These are phyloP conservation scores for Jaltomata sinuosa DNA, from an alignment of 257 asterid genomes.

Conservation along the genomic window DNA sequence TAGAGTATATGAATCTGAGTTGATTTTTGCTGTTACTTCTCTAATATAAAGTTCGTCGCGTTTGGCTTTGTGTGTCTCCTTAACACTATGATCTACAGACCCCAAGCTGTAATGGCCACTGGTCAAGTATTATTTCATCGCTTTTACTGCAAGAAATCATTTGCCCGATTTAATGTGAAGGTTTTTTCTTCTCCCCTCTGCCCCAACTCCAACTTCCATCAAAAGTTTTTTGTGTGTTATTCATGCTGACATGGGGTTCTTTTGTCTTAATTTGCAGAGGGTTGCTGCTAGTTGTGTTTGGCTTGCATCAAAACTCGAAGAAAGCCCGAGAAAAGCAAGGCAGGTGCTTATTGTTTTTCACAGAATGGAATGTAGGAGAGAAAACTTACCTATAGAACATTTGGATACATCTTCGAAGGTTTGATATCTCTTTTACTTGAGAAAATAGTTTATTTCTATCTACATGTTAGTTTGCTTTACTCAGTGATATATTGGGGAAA, in stretches of 20 bases:
- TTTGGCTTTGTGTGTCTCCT: constrained; percentile 26
- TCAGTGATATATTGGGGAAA: not conserved
- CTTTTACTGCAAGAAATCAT: constrained; percentile 89
- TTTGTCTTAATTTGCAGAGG: constrained; percentile 37
- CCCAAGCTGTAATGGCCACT: constrained; percentile 98
- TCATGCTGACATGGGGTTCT: constrained; percentile 5
- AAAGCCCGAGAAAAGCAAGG: constrained; percentile 84
- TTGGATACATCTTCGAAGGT: constrained; percentile 78
- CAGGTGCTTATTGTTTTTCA: constrained; percentile 81
- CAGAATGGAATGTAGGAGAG: constrained; percentile 97
- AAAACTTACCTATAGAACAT: constrained; percentile 70
- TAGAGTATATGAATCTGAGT: not conserved
- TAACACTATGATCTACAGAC: constrained; percentile 45
- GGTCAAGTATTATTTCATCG: constrained; percentile 95
- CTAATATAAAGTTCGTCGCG: not conserved
- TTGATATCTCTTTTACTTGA: constrained; percentile 1
- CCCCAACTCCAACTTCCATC: not conserved
- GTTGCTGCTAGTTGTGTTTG: constrained; percentile 98
- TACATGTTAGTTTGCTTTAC: not conserved
- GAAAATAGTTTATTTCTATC: not conserved
- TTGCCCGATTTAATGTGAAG: constrained; percentile 87
- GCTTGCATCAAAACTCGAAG: constrained; percentile 99
- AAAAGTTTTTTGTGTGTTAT: not conserved
- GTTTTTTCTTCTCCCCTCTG: constrained; percentile 18
- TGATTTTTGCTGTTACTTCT: not conserved